phyloP scores from a whole-genome alignment of 495 filamentous ascomycete species.

The Aspergillus cavernicola region DNA sequence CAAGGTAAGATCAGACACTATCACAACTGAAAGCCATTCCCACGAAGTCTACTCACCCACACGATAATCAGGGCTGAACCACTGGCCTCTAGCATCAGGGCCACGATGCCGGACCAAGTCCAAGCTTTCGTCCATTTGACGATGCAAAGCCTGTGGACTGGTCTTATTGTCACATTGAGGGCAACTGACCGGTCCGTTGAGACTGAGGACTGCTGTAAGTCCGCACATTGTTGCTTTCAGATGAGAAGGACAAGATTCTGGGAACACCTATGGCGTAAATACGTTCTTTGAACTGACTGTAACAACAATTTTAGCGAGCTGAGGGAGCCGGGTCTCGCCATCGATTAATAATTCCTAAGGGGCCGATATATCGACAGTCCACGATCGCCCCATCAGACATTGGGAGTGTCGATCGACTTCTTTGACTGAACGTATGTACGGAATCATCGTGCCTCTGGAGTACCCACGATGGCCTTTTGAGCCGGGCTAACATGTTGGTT shows the following conservation, averaged over 20 bases:
- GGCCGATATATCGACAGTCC: background rate
- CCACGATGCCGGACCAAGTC: constrained; percentile 45
- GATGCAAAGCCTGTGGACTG: background rate
- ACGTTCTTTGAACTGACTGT: background rate
- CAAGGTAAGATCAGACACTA: background rate
- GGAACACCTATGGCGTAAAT: background rate
- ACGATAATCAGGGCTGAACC: constrained; percentile 39
- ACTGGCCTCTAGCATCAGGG: constrained; percentile 42
- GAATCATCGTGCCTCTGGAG: too few relatives aligned
- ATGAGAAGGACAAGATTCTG: background rate
- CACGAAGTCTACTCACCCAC: constrained; percentile 22
- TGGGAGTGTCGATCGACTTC: background rate
- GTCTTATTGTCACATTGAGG: background rate
- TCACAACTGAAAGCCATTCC: background rate
- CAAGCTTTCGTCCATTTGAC: constrained; percentile 23
- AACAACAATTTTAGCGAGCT: background rate
- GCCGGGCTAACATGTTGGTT: too few relatives aligned
- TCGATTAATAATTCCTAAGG: background rate
- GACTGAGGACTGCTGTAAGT: constrained; percentile 9
- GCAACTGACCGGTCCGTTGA: background rate
- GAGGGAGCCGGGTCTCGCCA: background rate
- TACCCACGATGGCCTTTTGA: too few relatives aligned
- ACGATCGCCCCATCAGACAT: background rate
- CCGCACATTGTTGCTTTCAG: constrained; percentile 8
- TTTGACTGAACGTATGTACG: background rate